Conservation (phyloP, 164 flowering plant genomes). For the Sedum album region DNA sequence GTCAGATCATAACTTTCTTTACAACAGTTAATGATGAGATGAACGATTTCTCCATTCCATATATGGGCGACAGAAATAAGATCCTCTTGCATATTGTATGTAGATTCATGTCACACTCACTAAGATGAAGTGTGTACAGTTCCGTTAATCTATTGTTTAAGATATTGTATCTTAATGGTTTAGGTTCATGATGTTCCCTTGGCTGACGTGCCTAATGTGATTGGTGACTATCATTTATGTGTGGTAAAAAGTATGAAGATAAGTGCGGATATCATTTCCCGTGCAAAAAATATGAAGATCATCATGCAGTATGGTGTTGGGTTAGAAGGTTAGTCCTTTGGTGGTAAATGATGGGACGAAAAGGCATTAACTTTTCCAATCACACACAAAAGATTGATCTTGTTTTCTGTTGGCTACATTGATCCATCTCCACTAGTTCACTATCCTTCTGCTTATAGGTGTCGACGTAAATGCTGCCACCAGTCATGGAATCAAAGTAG, state of each 20-base stretch:
- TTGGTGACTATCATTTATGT: conserved; percentile 58
- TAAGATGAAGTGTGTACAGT: background rate
- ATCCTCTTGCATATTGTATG: background rate
- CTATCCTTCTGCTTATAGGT: conserved; percentile 34
- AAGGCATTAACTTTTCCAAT: background rate
- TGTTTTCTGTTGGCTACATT: background rate
- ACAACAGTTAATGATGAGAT: background rate
- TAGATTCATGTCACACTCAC: background rate
- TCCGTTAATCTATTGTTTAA: background rate
- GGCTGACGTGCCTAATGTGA: conserved; percentile 46
- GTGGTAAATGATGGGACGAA: background rate
- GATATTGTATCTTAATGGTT: background rate
- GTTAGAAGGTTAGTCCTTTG: conserved; percentile 53
- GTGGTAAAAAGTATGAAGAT: conserved; percentile 50
- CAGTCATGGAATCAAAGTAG: conserved; percentile 70
- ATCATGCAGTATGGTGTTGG: conserved; percentile 92
- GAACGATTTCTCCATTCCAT: background rate
- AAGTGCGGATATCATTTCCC: conserved; percentile 44
- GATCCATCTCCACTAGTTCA: too few species aligned
- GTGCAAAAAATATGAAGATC: conserved; percentile 71
- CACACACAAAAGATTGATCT: background rate
- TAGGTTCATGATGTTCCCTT: conserved; percentile 78
- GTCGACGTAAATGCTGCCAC: conserved; percentile 82
- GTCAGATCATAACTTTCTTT: background rate
- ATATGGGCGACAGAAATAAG: background rate